Conservation (phyloP, 2,329 filamentous ascomycete genomes). For the Cadophora malorum region DNA sequence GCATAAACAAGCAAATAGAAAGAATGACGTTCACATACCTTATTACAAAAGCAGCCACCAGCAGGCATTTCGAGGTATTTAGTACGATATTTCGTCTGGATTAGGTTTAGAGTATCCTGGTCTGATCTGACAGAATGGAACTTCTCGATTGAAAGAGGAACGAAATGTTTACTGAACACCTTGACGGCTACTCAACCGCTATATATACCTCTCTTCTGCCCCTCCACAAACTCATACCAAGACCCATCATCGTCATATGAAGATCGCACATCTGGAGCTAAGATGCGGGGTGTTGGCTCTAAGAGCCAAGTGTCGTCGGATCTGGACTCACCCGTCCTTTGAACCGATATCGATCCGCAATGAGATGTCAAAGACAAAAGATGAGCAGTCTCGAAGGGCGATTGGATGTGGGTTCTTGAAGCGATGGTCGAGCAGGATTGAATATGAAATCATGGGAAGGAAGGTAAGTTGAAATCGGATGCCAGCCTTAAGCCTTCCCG, state of each 20-base stretch:
- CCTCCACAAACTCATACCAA: neutral
- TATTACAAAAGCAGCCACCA: slow-evolving; percentile 42
- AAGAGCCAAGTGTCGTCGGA: neutral
- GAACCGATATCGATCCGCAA: neutral
- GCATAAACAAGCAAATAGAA: neutral
- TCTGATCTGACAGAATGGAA: neutral
- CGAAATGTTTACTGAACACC: slow-evolving; percentile 3
- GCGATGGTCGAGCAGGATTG: neutral
- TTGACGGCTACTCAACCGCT: slow-evolving; percentile 23
- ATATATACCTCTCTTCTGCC: slow-evolving; percentile 25
- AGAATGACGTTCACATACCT: slow-evolving; percentile 30
- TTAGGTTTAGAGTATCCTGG: neutral
- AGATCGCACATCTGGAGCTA: neutral
- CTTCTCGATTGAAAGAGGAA: neutral
- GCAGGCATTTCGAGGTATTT: slow-evolving; percentile 31
- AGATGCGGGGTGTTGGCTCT: slow-evolving; percentile 16
- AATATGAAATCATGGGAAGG: neutral
- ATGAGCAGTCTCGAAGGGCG: too few relatives aligned
- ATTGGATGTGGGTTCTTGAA: neutral
- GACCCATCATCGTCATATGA: neutral
- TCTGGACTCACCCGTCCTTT: neutral
- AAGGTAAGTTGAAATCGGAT: too few relatives aligned
- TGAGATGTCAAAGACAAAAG: neutral
- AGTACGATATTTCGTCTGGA: slow-evolving; percentile 17
- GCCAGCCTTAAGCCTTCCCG: too few relatives aligned